Evolutionary conservation across 2,329 filamentous ascomycete genomes (phyloP).

Genomic region (Cladosporium sp.): DNA sequence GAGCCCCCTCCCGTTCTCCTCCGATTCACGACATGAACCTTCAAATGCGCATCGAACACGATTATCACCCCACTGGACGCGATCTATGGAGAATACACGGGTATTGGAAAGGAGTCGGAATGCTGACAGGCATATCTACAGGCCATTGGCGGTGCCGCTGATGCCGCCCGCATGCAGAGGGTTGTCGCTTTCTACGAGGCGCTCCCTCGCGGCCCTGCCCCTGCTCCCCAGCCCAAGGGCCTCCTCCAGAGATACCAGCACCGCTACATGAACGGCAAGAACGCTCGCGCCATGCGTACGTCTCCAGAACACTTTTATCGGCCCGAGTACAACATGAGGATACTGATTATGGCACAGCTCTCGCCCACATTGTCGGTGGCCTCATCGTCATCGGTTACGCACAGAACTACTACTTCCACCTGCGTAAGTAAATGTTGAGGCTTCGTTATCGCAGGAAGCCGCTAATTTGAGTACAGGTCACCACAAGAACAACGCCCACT

Average conservation of each 20-base stretch:
- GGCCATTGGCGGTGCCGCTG: slow-evolving; percentile 91
- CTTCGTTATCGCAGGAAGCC: neutral
- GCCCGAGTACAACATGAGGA: neutral
- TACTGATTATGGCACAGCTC: slow-evolving; percentile 55
- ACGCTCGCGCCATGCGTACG: slow-evolving; percentile 83
- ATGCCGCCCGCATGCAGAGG: slow-evolving; percentile 95
- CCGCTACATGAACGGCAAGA: slow-evolving; percentile 83
- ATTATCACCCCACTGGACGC: neutral
- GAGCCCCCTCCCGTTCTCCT: slow-evolving; percentile 13
- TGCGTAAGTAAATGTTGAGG: slow-evolving; percentile 65
- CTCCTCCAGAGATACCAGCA: slow-evolving; percentile 82
- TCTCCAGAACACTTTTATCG: slow-evolving; percentile 23
- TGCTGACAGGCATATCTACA: slow-evolving; percentile 40
- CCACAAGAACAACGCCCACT: slow-evolving; percentile 99
- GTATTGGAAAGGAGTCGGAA: neutral
- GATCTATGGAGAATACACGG: neutral
- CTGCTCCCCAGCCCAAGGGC: slow-evolving; percentile 75
- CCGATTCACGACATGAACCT: slow-evolving; percentile 3
- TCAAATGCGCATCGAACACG: neutral
- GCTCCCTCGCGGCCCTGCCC: slow-evolving; percentile 87
- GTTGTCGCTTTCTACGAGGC: slow-evolving; percentile 99
- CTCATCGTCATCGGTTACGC: slow-evolving; percentile 83
- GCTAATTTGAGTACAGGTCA: slow-evolving; percentile 62
- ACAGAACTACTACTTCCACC: slow-evolving; percentile 99
- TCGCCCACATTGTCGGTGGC: slow-evolving; percentile 78